Conservation (phyloP, 2,329 filamentous ascomycete species). For the Blastomyces parvus region DNA sequence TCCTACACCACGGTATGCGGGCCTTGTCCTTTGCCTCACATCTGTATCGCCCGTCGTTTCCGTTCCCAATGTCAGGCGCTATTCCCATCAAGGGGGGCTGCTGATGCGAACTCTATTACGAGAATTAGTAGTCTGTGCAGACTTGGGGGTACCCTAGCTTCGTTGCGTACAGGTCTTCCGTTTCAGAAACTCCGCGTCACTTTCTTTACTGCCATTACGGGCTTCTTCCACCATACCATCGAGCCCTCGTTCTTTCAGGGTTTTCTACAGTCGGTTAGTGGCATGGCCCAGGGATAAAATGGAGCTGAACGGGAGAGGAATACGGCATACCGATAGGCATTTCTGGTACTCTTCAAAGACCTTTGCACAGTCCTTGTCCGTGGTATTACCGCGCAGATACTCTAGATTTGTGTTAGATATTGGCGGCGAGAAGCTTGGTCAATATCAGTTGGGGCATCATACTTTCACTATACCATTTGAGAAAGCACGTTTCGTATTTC, state of each 20-base stretch:
- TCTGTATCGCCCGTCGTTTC: background rate
- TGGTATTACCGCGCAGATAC: constrained; percentile 77
- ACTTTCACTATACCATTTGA: constrained; percentile 99
- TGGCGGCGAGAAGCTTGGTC: background rate
- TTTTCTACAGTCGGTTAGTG: constrained; percentile 50
- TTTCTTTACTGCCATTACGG: constrained; percentile 78
- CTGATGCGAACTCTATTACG: constrained; percentile 1
- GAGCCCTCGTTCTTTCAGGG: constrained; percentile 79
- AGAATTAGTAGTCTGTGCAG: constrained; percentile 6
- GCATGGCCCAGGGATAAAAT: background rate
- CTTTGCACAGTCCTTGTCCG: constrained; percentile 72
- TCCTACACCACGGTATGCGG: background rate
- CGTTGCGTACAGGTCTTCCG: constrained; percentile 18
- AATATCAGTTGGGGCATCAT: constrained; percentile 28
- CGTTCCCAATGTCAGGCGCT: background rate
- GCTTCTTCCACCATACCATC: constrained; percentile 89
- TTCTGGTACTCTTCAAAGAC: constrained; percentile 83
- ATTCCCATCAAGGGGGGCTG: background rate
- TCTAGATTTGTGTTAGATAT: constrained; percentile 44
- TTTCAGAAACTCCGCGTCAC: constrained; percentile 60
- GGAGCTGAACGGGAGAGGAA: background rate
- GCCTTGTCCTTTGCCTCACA: background rate
- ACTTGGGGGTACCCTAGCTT: background rate
- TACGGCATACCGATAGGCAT: constrained; percentile 62
- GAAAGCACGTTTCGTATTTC: constrained; percentile 91